Base-by-base conservation (phyloP, 768 basidiomycete genomes). In the Rubroboletus pulcherrimus region DNA sequence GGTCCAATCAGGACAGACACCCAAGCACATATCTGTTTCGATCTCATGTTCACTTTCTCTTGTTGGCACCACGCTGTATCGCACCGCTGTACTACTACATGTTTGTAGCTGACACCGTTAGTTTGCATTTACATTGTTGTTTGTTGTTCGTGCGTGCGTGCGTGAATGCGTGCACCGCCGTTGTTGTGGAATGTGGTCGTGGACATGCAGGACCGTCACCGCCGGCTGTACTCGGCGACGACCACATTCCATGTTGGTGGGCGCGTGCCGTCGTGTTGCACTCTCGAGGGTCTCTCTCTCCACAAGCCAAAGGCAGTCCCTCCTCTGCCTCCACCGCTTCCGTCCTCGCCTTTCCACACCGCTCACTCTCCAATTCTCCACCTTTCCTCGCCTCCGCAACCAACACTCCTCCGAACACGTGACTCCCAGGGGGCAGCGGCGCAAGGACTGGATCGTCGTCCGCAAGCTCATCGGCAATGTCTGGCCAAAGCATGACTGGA, bases 401-500 rank as follows among this genome's bases (percentile, higher is more conserved):
- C 54, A 58, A 31, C 58, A 60, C 56, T 57, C 43, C 21, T 19
- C 55, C 7, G 53, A 58, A 44, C 53, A 49, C 43, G 47, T 64
- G 39, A 30, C 64, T 4, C 56, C 62, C n/a, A 67, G 63, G 21
- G 78, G 82, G 51, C 84, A 95, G 69, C 77, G 91, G 44, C 75
- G 74, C 62, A 86, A 81, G 48, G 97, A 99, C 71, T 97, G 93
- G 93, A 72, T 73, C 35, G 95, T 98, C 56, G 80, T 96, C 56
- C 87, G 85, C 68, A 80, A 78, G 50, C 78, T 99, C n/a, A 80
- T 91, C 59, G 80, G 79, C 9, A 93, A 98, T 63, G 88, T 99
- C 17, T 99, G 97, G 97, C 96, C 97, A 1, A 81, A 82, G 65
- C 74, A 85, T 61, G 90, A 95, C 65, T 89, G 86, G 83, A 83